A percentile compares a stretch with the other conserved stretches of the same genome.
Conservation (phyloP, 192 early-diverging fungal genomes). For the Cladochytrium replicatum region DNA sequence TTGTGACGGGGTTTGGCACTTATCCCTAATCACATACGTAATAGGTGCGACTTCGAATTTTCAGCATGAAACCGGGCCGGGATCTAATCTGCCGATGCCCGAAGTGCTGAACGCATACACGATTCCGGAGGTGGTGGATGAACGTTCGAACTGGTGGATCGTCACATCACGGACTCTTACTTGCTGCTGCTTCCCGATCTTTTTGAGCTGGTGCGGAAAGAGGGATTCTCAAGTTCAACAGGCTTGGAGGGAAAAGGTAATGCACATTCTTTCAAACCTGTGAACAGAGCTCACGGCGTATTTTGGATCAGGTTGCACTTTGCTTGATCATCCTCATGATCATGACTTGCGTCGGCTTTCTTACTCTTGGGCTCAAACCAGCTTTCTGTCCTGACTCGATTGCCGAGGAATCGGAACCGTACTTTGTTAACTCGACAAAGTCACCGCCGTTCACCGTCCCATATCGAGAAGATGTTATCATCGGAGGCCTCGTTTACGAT, state of each 20-base stretch:
- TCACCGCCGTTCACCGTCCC: constrained; percentile 14
- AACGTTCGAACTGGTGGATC: constrained; percentile 39
- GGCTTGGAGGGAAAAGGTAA: constrained; percentile 41
- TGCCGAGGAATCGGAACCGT: no score
- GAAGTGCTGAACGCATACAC: no score
- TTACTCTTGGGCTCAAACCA: constrained; percentile 34
- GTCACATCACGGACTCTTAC: constrained; percentile 18
- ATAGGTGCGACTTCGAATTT: no score
- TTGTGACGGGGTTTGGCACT: no score
- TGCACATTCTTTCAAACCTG: background rate
- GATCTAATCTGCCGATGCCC: no score
- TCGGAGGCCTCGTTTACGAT: constrained; percentile 22
- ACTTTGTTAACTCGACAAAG: no score
- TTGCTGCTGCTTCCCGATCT: constrained; percentile 18
- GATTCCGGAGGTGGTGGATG: no score
- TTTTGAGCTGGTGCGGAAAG: constrained; percentile 15
- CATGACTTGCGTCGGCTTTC: constrained; percentile 24
- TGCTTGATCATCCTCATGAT: constrained; percentile 33
- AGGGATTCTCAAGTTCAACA: constrained; percentile 21
- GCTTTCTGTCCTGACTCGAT: constrained; percentile 20
- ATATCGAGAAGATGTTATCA: constrained; percentile 20
- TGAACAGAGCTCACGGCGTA: background rate
- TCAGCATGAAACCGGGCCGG: no score
- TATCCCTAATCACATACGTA: no score
- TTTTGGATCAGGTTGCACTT: constrained; percentile 23